Evolutionary conservation across 2,329 filamentous ascomycete species (phyloP).

Genomic region (Neofusicoccum sp.): DNA sequence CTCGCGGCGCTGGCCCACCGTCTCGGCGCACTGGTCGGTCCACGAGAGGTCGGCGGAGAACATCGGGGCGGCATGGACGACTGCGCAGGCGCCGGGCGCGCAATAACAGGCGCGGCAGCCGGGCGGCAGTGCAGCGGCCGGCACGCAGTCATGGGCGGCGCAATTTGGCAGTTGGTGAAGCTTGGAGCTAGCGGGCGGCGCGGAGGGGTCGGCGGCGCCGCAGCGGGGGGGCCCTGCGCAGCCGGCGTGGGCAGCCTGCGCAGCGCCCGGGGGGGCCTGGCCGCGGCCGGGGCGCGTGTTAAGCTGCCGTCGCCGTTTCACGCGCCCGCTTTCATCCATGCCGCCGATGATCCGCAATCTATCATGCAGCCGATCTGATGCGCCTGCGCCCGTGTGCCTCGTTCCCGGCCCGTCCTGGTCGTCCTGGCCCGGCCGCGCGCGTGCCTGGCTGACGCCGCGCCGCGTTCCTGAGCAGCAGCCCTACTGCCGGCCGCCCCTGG

Average conservation of each 20-base stretch:
- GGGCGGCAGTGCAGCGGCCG: conserved; percentile 1
- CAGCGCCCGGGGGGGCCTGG: neutral
- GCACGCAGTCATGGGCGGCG: neutral
- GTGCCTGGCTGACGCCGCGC: no score
- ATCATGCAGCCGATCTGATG: neutral
- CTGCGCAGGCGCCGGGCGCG: no score
- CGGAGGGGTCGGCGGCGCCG: neutral
- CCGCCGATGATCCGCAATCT: conserved; percentile 8
- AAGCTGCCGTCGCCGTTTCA: conserved; percentile 16
- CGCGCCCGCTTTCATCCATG: conserved; percentile 14
- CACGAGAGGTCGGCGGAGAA: conserved; percentile 41
- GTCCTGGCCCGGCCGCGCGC: neutral
- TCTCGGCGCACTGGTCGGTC: conserved; percentile 34
- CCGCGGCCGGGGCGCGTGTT: neutral
- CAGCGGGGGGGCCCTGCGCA: neutral
- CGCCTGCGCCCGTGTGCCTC: no score
- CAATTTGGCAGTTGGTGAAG: conserved; percentile 2
- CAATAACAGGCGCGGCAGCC: neutral
- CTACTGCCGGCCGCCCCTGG: neutral
- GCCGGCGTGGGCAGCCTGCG: no score
- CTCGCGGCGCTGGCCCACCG: conserved; percentile 37
- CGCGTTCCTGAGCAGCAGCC: neutral
- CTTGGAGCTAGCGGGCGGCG: neutral
- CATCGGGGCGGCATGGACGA: conserved; percentile 30
- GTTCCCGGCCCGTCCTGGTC: no score